Evolutionary conservation across 2,329 filamentous ascomycete species (phyloP).

Genomic region (Pseudocercospora vitis): DNA sequence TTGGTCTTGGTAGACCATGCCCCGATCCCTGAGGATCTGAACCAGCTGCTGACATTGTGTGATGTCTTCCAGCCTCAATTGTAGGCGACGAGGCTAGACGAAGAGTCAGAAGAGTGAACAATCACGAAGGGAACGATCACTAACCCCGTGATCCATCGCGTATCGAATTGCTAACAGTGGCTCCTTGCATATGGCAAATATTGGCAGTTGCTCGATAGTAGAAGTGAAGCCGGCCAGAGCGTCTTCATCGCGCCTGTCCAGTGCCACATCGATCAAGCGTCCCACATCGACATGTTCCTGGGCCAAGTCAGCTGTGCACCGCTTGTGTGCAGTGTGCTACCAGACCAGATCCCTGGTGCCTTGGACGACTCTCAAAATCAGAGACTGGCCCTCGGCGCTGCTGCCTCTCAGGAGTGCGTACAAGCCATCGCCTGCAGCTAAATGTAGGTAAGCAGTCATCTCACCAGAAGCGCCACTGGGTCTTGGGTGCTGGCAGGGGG

Average conservation of each 20-base stretch:
- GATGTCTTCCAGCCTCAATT: constrained; percentile 33
- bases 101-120: background rate
- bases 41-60: constrained; percentile 30
- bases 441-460: too few relatives aligned
- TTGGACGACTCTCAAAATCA: constrained; percentile 24
- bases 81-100: constrained; percentile 34
- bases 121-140: background rate
- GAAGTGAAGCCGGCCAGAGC: constrained; percentile 34
- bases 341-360: constrained; percentile 21
- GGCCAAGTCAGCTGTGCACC: background rate
- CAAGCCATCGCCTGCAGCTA: constrained; percentile 36
- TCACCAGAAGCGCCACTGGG: too few relatives aligned
- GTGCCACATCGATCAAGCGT: constrained; percentile 29
- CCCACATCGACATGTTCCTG: constrained; percentile 37
- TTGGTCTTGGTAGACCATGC: constrained; percentile 34
- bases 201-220: constrained; percentile 44
- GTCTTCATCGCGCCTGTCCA: constrained; percentile 16
- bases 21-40: constrained; percentile 26
- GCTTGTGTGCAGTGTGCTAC: background rate
- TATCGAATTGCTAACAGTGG: constrained; percentile 45
- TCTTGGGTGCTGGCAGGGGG: too few relatives aligned
- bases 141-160: constrained; percentile 38
- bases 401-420: constrained; percentile 30
- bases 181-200: constrained; percentile 45
- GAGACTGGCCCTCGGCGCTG: constrained; percentile 9